Conservation (phyloP, 495 filamentous ascomycete species). For the Tuber borchii region DNA sequence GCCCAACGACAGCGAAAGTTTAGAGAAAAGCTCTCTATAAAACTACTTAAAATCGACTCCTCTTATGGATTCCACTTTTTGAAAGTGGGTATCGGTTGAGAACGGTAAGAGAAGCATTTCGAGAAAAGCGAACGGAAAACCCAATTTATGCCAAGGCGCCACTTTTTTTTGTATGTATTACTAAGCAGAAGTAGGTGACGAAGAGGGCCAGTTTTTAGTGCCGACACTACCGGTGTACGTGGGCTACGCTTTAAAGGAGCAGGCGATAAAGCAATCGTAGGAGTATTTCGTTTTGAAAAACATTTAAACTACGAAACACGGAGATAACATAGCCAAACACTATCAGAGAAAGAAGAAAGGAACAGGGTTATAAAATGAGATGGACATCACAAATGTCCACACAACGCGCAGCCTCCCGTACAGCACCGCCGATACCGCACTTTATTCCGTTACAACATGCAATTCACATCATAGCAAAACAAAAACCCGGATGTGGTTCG, state of each 20-base stretch:
- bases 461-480: constrained; percentile 31
- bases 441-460: constrained; percentile 42
- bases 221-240: not conserved
- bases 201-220: no score
- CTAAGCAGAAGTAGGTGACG: no score
- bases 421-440: constrained; percentile 22
- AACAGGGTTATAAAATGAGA: not conserved
- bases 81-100: no score
- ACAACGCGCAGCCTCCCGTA: not conserved
- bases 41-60: no score
- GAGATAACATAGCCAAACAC: not conserved
- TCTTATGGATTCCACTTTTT: no score
- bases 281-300: not conserved
- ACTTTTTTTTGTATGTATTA: no score
- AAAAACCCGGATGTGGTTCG: constrained; percentile 15
- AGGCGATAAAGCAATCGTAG: not conserved
- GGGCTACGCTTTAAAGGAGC: not conserved
- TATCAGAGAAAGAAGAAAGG: not conserved
- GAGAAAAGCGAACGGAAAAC: no score
- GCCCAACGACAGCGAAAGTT: no score
- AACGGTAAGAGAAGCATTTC: no score
- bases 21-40: no score
- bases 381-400: constrained; percentile 25
- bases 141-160: no score
- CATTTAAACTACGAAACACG: not conserved